phyloP scores from a whole-genome alignment of 2,329 filamentous ascomycete species.

The Calonectria naviculata region DNA sequence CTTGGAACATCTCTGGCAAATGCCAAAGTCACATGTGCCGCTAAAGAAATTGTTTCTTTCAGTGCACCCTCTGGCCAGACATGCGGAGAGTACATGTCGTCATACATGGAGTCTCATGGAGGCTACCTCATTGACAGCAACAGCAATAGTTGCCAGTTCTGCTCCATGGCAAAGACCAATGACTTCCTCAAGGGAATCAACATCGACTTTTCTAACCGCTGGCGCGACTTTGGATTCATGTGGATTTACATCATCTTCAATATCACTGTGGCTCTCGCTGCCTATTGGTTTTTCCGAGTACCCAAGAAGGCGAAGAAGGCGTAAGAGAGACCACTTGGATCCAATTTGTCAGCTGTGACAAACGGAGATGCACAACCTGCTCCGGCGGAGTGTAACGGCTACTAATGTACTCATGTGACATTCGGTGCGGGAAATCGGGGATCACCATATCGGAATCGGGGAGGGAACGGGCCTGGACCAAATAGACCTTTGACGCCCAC shows the following conservation, averaged over 20 bases:
- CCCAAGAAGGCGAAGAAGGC: slow-evolving; percentile 38
- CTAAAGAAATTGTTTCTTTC: slow-evolving; percentile 73
- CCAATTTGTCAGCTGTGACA: too few relatives aligned
- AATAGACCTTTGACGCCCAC: not conserved
- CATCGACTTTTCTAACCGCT: slow-evolving; percentile 60
- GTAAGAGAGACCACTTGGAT: not conserved
- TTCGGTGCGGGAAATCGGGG: not conserved
- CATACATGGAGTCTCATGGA: slow-evolving; percentile 56
- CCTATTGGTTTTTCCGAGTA: slow-evolving; percentile 59
- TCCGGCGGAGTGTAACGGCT: not conserved
- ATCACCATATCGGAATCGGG: not conserved
- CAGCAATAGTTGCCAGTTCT: slow-evolving; percentile 61
- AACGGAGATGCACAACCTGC: not conserved
- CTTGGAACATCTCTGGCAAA: slow-evolving; percentile 73
- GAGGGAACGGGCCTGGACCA: not conserved
- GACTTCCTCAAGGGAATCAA: slow-evolving; percentile 51
- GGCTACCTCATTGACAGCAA: slow-evolving; percentile 54
- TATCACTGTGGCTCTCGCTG: slow-evolving; percentile 56
- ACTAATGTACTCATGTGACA: not conserved
- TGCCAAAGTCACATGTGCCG: slow-evolving; percentile 67
- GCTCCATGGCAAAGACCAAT: slow-evolving; percentile 52
- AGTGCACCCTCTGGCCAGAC: slow-evolving; percentile 63
- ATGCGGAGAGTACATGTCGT: slow-evolving; percentile 66
- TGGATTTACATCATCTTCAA: slow-evolving; percentile 66
- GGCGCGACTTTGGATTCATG: slow-evolving; percentile 67